Percentiles rank a stretch among this genome's conserved stretches.
These are phyloP conservation scores for Yamadazyma philogaea DNA, from an alignment of 805 yeast genomes.

Conservation along the genomic window DNA sequence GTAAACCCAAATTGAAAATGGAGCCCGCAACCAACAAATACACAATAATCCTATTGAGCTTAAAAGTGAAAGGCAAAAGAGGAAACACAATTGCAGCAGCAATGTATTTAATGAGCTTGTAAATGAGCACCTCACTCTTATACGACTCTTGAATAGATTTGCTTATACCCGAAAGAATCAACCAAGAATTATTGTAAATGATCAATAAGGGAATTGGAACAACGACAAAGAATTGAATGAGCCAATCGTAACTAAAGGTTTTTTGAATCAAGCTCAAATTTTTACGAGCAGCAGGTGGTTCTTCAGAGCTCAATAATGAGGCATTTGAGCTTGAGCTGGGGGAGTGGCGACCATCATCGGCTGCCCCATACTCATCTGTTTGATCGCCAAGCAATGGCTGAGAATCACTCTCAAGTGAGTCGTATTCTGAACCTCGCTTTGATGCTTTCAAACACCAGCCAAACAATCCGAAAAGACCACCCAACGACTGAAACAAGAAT, in stretches of 20 bases:
- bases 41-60: constrained; percentile 53
- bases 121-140: constrained; percentile 37
- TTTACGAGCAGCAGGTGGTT: constrained; percentile 13
- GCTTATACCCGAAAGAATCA: constrained; percentile 60
- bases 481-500: constrained; percentile 45
- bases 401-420: constrained; percentile 9
- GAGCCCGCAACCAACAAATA: constrained; percentile 17
- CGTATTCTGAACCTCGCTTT: constrained; percentile 12
- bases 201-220: constrained; percentile 64
- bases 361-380: constrained; percentile 18
- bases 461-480: constrained; percentile 51
- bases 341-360: constrained; percentile 12
- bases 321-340: constrained; percentile 11
- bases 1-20: constrained; percentile 24
- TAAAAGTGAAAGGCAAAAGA: constrained; percentile 65
- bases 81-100: constrained; percentile 43
- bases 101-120: constrained; percentile 24
- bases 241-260: constrained; percentile 74
- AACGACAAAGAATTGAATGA: constrained; percentile 62
- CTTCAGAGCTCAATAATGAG: constrained; percentile 24
- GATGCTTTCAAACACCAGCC: constrained; percentile 36
- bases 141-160: constrained; percentile 71
- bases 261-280: constrained; percentile 19
- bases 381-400: constrained; percentile 30
- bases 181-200: constrained; percentile 51